Base-by-base conservation (phyloP, 2,329 filamentous ascomycete genomes). In the Monilinia aucupariae region DNA sequence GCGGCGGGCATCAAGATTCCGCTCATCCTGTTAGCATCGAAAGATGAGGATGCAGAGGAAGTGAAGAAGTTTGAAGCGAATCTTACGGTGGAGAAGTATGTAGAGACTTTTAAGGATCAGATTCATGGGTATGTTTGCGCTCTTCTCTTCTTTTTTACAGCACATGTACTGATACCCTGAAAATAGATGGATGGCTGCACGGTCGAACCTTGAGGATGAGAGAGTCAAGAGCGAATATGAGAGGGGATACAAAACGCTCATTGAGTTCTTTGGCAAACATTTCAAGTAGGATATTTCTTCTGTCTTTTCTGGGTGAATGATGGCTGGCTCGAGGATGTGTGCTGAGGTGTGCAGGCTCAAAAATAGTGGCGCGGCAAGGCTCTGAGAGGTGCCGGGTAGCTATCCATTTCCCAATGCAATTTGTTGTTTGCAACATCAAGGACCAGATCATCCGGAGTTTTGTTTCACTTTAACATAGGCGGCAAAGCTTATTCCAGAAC, bases 21-120 rank as follows among this genome's bases (percentile, higher is more conserved):
- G 1, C 76, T 88, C 48, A 78, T 81, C 61, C 68, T 89, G 69
- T 78, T 91, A 1, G 86, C 88, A 0, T 89, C 86, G 41, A 82
- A 82, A 71, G 87, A 90, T 85, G 90, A 77, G 70, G 71, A 75
- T 4, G 74, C 68, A 0, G 78, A 79, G 0, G 73, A 74, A 0
- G 77, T 82, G 0, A 74, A 76, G 49, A 74, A 75, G 50, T 82
- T 80, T 67, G 74, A 76, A 63, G 70, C 76, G 52, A 74, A 77
- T 8, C 67, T 84, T 30, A 73, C 74, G 47, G 76, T 72, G n/a
- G 74, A 75, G 10, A 77, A 78, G 20, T 69, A 78, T 63, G 77
- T 83, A 17, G 79, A 82, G 69, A 82, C 75, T 1, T 84, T 81
- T 67, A 59, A 64, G 1, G 78, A 73, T 58, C 82, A 82, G 77